Evolutionary conservation across 148 eudicot species (phyloP).

Genomic region (Bassia scoparia): DNA sequence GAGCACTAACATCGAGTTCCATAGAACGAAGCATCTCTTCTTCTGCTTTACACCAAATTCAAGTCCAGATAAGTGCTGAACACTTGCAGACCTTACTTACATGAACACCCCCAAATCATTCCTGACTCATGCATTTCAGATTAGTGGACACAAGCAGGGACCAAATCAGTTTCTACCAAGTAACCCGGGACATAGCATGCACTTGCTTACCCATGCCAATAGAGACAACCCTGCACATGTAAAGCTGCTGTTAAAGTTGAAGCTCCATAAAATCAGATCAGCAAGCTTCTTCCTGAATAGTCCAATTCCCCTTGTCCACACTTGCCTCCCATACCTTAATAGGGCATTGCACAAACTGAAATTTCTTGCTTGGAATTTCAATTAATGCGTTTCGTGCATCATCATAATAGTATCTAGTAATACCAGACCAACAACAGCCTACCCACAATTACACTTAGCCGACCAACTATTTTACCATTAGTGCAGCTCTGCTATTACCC

Average conservation of each 20-base stretch:
- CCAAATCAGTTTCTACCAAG: conserved; percentile 42
- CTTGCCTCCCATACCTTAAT: conserved; percentile 54
- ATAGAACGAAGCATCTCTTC: conserved; percentile 55
- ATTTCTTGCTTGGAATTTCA: conserved; percentile 58
- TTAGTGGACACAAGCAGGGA: conserved; percentile 58
- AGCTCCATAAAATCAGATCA: conserved; percentile 46
- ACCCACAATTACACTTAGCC: conserved; percentile 62
- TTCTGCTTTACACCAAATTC: conserved; percentile 30
- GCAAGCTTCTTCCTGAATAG: conserved; percentile 43
- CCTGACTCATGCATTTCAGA: conserved; percentile 88
- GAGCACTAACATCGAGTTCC: conserved; percentile 79
- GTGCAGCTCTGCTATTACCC: conserved; percentile 49
- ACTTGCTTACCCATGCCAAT: conserved; percentile 49
- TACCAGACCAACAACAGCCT: conserved; percentile 64
- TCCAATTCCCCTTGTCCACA: conserved; percentile 54
- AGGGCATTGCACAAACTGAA: conserved; percentile 60
- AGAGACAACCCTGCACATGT: conserved; percentile 50
- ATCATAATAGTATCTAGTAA: conserved; percentile 34
- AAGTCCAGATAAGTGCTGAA: conserved; percentile 51
- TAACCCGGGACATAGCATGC: conserved; percentile 46
- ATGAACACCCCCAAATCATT: conserved; percentile 54
- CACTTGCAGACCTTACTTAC: conserved; percentile 37
- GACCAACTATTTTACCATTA: conserved; percentile 53
- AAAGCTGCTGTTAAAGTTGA: conserved; percentile 56
- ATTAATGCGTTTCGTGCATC: conserved; percentile 56